Percentiles rank a stretch among this genome's conserved stretches.
Evolutionary conservation across 2,329 filamentous ascomycete species (phyloP).

Genomic region (Ceratocystis cubensis): DNA sequence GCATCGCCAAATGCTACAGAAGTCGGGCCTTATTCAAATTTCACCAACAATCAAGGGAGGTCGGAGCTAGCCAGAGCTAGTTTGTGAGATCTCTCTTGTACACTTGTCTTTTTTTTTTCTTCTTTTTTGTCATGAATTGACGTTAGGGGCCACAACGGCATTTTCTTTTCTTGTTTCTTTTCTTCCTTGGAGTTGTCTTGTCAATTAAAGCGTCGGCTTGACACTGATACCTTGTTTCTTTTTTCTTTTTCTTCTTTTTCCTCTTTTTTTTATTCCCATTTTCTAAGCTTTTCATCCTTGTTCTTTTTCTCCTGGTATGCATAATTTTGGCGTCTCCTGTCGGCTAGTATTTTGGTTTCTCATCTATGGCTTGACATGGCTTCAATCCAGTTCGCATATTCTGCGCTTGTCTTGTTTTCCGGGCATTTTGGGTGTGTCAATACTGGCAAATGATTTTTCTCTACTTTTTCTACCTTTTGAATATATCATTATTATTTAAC

Average conservation of each 20-base stretch:
- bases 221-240: too few relatives aligned
- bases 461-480: neutral
- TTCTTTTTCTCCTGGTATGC: constrained; percentile 1
- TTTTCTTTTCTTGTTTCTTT: constrained; percentile 22
- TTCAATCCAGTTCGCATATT: neutral
- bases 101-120: constrained; percentile 15
- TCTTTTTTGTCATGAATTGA: constrained; percentile 17
- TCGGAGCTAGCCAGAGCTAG: constrained; percentile 10
- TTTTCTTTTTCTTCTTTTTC: neutral
- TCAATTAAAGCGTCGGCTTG: too few relatives aligned
- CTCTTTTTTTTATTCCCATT: constrained; percentile 5
- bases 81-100: constrained; percentile 15
- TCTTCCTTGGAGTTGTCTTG: neutral
- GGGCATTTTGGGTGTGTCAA: neutral
- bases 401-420: neutral
- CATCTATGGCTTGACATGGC: neutral
- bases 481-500: constrained; percentile 1
- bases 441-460: neutral
- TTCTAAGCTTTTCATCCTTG: neutral
- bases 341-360: neutral
- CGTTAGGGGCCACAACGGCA: neutral
- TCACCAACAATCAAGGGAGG: constrained; percentile 24
- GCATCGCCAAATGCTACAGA: constrained; percentile 43
- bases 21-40: constrained; percentile 20
- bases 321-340: constrained; percentile 12